Base-by-base conservation (phyloP, 2,329 filamentous ascomycete genomes). In the Ophiosphaerella narmari region DNA sequence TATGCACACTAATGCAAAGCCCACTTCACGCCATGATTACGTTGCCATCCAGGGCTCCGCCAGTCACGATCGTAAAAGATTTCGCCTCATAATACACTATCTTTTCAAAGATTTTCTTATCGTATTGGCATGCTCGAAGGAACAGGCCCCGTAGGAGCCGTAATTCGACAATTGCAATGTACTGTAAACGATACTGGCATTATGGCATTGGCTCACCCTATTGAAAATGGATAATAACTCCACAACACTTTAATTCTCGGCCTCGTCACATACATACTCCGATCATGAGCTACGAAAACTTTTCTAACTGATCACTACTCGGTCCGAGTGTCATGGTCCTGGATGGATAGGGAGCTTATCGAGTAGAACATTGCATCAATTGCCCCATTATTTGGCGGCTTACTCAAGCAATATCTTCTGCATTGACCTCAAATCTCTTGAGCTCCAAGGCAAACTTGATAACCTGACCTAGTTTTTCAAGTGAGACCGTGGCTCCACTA, bases 401-500 rank as follows among this genome's bases (percentile, higher is more conserved):
- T 57, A 44, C 54, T 51, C 50, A 48, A 63, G 50, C 44, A 45
- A 14, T 8, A 7, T 39, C 12, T 24, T 42, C 48, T 53, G 48
- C 52, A 52, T 41, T 57, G 44, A 44, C 45, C 39, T 53, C 43
- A 36, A 53, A 21, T 38, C 34, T 29, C 47, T 53, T 50, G 43
- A 39, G 34, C 43, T 42, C 48, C 37, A 55, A 43, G 50, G 48
- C 52, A 43, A 53, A 56, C 47, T 48, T 51, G 42, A 49, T 53
- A 48, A 46, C 52, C 51, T 55, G 45, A 45, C 37, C 50, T 50
- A 56, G 53, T 41, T 38, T 47, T 52, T 47, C 46, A 57, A 51
- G 36, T 54, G 50, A 51, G 48, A 57, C 52, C 50, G 54, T 57
- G 55, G 59, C 55, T 65, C 59, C 60, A 65, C 60, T 55, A 47